Base-by-base conservation (phyloP, 306 rosid species). In the Chamaecrista fasciculata region DNA sequence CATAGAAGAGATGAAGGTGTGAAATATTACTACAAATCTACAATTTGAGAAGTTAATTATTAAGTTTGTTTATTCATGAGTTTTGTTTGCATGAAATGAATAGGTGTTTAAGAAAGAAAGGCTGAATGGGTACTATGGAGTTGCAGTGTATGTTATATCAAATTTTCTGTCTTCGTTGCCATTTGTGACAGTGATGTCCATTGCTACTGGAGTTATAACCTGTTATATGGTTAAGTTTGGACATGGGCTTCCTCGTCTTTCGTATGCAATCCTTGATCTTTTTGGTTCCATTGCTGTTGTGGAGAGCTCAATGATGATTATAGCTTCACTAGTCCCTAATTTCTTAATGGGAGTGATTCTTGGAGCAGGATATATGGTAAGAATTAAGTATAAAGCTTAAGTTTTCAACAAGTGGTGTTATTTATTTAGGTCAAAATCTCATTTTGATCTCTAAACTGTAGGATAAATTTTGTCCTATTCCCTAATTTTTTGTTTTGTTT, bases 1-100 rank as follows among this genome's bases (percentile, higher is more conserved):
- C 84, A 83, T 93, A 23, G 98, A 93, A 79, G 98, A 93, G 79
- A 85, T 93, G 89, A 93, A 90, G 96, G 96, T 90, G 74, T 26
- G 56, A 42, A 66, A 63, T 66, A 23, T 14, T 44, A 25, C 15
- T 34, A 53, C 33, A 43, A 16, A 4, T 33, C 36, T 3, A 33
- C 4, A 33, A 33, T n/a, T n/a, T n/a, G 33, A 33, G 5, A 69
- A 69, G 20, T 4, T 2, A 9, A 10, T 62, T 53, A 36, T 26
- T 21, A 21, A 3, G 52, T 53, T 4, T 21, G 23, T 60, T 67
- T 7, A 62, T 1, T 23, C 6, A 19, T 52, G 36, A 3, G 31
- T 47, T 25, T 16, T 11, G 5, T 24, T 4, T 16, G n/a, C 20
- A 12, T 62, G 71, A 52, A 62, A 33, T 33, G 4, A 33, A 74